phyloP scores from a whole-genome alignment of 2,329 filamentous ascomycete genomes.

The Epichloe coenophiala region DNA sequence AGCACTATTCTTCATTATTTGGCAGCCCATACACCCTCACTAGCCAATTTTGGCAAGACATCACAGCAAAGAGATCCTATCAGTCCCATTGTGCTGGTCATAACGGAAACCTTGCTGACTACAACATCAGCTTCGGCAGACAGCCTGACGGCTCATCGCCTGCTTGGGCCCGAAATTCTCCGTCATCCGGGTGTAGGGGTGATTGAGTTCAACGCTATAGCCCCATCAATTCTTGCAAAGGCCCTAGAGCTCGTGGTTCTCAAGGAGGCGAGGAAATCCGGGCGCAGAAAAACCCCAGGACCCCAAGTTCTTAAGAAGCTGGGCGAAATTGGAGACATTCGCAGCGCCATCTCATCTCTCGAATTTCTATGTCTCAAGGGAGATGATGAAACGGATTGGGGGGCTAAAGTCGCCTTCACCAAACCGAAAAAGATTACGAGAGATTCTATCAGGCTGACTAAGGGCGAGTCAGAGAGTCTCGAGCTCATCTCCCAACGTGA shows the following conservation, averaged over 20 bases:
- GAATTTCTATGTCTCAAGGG: conserved; percentile 85
- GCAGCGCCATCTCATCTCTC: conserved; percentile 81
- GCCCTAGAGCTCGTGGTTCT: conserved; percentile 69
- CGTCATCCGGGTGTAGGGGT: conserved; percentile 65
- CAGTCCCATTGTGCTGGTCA: conserved; percentile 71
- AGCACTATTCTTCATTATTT: conserved; percentile 63
- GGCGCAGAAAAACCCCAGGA: conserved; percentile 61
- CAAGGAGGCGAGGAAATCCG: conserved; percentile 73
- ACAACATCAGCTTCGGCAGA: conserved; percentile 76
- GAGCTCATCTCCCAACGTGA: conserved; percentile 77
- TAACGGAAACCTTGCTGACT: conserved; percentile 81
- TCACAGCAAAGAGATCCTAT: conserved; percentile 28
- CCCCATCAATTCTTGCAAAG: conserved; percentile 71
- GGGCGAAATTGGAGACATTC: conserved; percentile 79
- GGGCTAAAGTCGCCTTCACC: conserved; percentile 56
- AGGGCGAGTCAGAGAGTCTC: conserved; percentile 65
- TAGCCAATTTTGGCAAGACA: conserved; percentile 31
- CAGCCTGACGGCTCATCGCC: conserved; percentile 81
- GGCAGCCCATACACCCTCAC: conserved; percentile 48
- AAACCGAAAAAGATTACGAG: conserved; percentile 51
- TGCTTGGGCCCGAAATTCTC: conserved; percentile 76
- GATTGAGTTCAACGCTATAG: conserved; percentile 89
- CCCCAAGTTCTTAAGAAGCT: conserved; percentile 65
- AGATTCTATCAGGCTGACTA: conserved; percentile 49
- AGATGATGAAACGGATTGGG: conserved; percentile 61